Evolutionary conservation across 495 filamentous ascomycete species (phyloP).

Genomic region (Trichoderma asperelloides): DNA sequence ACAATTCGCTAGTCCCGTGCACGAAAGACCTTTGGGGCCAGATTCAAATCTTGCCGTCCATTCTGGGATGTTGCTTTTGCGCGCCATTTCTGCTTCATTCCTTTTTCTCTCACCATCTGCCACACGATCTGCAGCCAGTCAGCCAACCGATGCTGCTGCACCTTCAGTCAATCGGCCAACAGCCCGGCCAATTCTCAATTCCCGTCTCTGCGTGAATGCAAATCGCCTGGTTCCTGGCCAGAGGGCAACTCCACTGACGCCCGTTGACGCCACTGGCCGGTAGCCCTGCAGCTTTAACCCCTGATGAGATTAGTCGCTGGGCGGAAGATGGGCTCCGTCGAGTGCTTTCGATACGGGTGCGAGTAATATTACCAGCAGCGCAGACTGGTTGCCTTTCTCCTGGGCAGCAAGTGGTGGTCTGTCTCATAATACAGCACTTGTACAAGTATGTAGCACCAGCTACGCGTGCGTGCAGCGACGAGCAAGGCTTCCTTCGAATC

Average conservation of each 20-base stretch:
- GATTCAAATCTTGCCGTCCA: too few species aligned
- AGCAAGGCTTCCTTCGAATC: neutral
- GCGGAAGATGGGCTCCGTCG: neutral
- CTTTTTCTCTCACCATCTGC: neutral
- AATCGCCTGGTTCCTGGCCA: neutral
- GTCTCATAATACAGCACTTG: neutral
- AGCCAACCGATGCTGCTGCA: neutral
- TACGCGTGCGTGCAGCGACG: neutral
- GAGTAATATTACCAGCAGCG: neutral
- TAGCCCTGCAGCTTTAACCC: neutral
- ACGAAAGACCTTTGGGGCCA: too few species aligned
- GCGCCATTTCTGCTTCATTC: neutral
- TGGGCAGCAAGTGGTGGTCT: neutral
- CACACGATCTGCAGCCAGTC: neutral
- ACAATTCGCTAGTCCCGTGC: too few species aligned
- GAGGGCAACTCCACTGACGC: neutral
- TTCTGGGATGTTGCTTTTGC: neutral
- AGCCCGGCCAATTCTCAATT: neutral
- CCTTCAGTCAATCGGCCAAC: neutral
- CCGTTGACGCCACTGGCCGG: conserved; percentile 7
- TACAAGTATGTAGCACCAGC: neutral
- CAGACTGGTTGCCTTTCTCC: too few species aligned
- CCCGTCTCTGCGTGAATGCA: neutral
- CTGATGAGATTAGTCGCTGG: neutral
- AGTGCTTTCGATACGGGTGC: neutral